Conservation (phyloP, 345 rosid genomes). For the Salix purpurea region DNA sequence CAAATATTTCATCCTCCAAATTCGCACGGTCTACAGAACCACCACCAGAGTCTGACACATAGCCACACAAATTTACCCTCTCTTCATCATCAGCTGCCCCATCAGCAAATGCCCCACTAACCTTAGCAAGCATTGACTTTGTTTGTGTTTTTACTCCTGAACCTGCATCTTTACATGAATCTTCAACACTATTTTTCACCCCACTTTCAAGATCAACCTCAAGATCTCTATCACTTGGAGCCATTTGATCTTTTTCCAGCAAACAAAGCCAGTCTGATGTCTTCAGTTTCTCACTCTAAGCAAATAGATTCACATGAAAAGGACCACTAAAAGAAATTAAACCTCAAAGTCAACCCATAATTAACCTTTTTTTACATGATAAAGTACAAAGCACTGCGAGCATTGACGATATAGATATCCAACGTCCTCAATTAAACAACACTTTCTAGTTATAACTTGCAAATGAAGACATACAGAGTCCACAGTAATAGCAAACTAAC, state of each 20-base stretch:
- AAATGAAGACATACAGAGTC: background rate
- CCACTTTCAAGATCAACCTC: constrained; percentile 77
- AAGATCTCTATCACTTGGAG: constrained; percentile 27
- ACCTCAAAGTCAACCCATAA: constrained; percentile 3
- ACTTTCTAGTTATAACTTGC: background rate
- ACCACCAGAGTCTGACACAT: constrained; percentile 8
- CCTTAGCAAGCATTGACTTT: constrained; percentile 18
- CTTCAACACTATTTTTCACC: constrained; percentile 27
- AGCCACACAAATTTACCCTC: constrained; percentile 20
- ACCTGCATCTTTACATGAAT: constrained; percentile 24
- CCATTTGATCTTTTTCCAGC: background rate
- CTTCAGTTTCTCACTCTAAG: background rate
- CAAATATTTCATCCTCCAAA: constrained; percentile 32
- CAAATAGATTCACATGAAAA: background rate
- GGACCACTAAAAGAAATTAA: background rate
- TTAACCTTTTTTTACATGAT: background rate
- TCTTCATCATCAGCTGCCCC: constrained; percentile 29
- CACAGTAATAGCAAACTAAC: background rate
- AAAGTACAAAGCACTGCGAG: background rate
- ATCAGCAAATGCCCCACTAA: constrained; percentile 25
- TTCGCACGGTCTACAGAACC: constrained; percentile 23
- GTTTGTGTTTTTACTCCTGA: constrained; percentile 26
- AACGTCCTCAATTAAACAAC: constrained; percentile 12
- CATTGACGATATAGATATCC: background rate
- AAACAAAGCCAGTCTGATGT: background rate